Conservation (phyloP, 2,329 filamentous ascomycete genomes). For the Ophiostoma quercus region DNA sequence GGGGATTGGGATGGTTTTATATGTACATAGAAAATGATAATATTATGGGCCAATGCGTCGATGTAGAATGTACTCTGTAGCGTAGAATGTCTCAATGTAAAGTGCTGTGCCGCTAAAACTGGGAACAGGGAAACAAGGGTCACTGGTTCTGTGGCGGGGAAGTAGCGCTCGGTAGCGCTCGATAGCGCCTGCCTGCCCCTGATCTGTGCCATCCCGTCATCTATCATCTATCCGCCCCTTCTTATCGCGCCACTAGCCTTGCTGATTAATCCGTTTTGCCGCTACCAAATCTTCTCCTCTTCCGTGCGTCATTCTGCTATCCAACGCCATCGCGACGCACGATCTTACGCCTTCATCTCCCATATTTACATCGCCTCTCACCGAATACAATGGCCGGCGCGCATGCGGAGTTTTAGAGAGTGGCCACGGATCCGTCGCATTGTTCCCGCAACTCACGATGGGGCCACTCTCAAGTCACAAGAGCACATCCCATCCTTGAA, state of each 20-base stretch:
- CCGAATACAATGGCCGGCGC: constrained; percentile 39
- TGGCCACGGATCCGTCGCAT: constrained; percentile 43
- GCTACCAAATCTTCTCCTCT: neutral
- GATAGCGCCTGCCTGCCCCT: neutral
- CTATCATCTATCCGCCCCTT: neutral
- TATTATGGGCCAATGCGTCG: neutral
- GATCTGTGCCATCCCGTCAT: neutral
- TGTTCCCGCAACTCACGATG: constrained; percentile 43
- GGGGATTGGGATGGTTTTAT: neutral
- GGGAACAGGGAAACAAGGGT: neutral
- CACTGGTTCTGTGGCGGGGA: neutral
- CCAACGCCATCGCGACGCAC: neutral
- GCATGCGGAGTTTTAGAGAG: constrained; percentile 51
- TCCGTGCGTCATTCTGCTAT: neutral
- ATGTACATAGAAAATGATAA: neutral
- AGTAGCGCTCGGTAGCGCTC: neutral
- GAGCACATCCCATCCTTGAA: constrained; percentile 14
- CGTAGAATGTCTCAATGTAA: neutral
- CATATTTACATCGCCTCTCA: neutral
- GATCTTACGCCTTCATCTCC: too few species aligned
- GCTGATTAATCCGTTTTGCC: neutral
- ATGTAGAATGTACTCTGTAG: neutral
- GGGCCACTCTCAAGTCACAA: constrained; percentile 46
- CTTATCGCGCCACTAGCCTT: constrained; percentile 10
- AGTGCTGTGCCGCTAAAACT: neutral